These are phyloP conservation scores for Acer negundo DNA, from an alignment of 345 rosid genomes.

Conservation along the genomic window DNA sequence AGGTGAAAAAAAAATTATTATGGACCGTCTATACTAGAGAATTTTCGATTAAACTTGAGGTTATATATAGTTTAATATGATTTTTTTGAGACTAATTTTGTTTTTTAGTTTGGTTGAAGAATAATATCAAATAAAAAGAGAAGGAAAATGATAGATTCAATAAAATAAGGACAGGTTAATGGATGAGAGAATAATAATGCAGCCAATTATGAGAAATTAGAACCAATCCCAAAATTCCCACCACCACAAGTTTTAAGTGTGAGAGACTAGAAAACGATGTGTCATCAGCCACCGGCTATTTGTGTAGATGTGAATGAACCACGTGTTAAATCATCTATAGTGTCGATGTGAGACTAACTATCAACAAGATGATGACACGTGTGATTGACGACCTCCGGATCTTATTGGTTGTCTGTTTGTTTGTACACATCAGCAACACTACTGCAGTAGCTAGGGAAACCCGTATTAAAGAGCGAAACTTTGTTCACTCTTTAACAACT, in stretches of 20 bases:
- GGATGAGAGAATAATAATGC: not conserved
- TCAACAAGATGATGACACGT: constrained; percentile 10
- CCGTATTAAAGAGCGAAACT: too few species aligned
- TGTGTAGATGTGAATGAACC: constrained; percentile 10
- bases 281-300: not conserved
- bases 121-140: not conserved
- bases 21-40: not conserved
- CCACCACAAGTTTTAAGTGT: not conserved
- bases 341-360: constrained; percentile 20
- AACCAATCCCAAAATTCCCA: constrained; percentile 2
- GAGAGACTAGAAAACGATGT: constrained; percentile 19
- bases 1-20: too few species aligned
- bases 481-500: too few species aligned
- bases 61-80: too few species aligned
- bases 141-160: not conserved
- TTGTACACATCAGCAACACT: too few species aligned
- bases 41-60: not conserved
- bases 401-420: too few species aligned
- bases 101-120: not conserved
- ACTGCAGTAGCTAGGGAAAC: too few species aligned
- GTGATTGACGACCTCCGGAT: not conserved
- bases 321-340: constrained; percentile 8
- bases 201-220: not conserved
- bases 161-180: not conserved
- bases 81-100: too few species aligned